Percentiles rank a stretch among this genome's conserved stretches.
Conservation (phyloP, 345 rosid genomes). For the Bruguiera gymnorhiza region DNA sequence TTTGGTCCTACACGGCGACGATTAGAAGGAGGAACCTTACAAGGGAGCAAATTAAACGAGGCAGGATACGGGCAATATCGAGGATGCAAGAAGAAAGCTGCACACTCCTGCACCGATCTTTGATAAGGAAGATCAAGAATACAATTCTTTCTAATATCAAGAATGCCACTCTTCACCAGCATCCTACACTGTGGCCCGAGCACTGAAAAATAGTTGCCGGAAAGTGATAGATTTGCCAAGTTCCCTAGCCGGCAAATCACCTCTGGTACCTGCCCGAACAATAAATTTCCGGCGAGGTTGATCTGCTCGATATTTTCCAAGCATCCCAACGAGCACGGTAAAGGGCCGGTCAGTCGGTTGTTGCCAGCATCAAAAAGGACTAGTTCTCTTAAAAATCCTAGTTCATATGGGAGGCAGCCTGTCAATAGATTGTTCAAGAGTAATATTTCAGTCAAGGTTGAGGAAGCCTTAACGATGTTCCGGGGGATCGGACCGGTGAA, state of each 20-base stretch:
- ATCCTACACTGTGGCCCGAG: conserved; percentile 39
- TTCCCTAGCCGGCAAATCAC: too few species aligned
- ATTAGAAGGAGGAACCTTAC: conserved; percentile 11
- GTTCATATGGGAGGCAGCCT: conserved; percentile 44
- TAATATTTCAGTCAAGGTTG: conserved; percentile 34
- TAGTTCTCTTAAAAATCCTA: conserved; percentile 32
- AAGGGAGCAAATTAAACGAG: conserved; percentile 28
- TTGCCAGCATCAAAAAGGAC: conserved; percentile 38
- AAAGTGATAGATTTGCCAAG: conserved; percentile 30
- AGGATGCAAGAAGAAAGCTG: conserved; percentile 21
- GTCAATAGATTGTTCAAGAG: conserved; percentile 31
- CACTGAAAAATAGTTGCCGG: conserved; percentile 36
- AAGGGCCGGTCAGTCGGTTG: conserved; percentile 41
- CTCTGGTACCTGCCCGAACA: conserved; percentile 12
- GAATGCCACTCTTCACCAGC: conserved; percentile 22
- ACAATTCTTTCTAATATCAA: conserved; percentile 43
- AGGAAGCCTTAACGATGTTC: conserved; percentile 26
- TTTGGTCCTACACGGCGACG: background rate
- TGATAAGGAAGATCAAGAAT: conserved; percentile 33
- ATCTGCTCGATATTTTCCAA: conserved; percentile 36
- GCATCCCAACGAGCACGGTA: conserved; percentile 44
- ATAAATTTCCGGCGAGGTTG: conserved; percentile 35
- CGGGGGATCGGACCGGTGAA: conserved; percentile 40
- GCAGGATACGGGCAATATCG: conserved; percentile 16
- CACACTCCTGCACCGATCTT: conserved; percentile 37